phyloP scores from a whole-genome alignment of 106 monocot species.

The Acorus gramineus region DNA sequence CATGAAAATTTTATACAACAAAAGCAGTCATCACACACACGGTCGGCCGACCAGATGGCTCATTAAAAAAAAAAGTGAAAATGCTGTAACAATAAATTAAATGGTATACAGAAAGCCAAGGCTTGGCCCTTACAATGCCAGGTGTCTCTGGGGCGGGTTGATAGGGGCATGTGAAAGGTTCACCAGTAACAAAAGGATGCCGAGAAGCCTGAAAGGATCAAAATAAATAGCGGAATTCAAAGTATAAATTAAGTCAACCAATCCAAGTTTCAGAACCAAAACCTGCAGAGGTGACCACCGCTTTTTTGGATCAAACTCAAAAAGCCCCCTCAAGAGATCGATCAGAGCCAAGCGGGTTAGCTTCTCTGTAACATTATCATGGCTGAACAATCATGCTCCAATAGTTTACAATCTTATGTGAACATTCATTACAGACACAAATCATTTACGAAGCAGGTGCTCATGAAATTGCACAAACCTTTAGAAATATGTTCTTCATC shows the following conservation, averaged over 20 bases:
- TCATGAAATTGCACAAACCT: conserved; percentile 34
- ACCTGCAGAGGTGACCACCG: conserved; percentile 98
- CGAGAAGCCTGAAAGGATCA: conserved; percentile 59
- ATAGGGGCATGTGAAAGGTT: conserved; percentile 68
- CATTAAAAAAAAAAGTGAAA: too few species aligned
- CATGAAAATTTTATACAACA: too few species aligned
- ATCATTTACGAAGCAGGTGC: not conserved
- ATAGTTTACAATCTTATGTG: not conserved
- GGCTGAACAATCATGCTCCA: not conserved
- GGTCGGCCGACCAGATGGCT: too few species aligned
- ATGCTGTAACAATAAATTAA: not conserved
- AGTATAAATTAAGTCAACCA: not conserved
- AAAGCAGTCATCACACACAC: too few species aligned
- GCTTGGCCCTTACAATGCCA: conserved; percentile 57
- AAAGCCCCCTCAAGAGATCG: conserved; percentile 88
- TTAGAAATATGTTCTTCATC: conserved; percentile 58
- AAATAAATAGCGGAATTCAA: not conserved
- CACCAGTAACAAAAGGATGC: conserved; percentile 97
- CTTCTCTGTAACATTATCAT: conserved; percentile 37
- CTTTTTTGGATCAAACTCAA: conserved; percentile 91
- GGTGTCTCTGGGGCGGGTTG: conserved; percentile 58
- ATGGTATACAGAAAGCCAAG: not conserved
- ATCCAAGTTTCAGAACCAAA: not conserved
- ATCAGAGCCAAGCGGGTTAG: conserved; percentile 58
- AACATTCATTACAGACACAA: not conserved